Percentiles rank a stretch among this genome's conserved stretches.
These are phyloP conservation scores for Trypanosoma lewisi DNA, from an alignment of 208 protist genomes.

Conservation along the genomic window DNA sequence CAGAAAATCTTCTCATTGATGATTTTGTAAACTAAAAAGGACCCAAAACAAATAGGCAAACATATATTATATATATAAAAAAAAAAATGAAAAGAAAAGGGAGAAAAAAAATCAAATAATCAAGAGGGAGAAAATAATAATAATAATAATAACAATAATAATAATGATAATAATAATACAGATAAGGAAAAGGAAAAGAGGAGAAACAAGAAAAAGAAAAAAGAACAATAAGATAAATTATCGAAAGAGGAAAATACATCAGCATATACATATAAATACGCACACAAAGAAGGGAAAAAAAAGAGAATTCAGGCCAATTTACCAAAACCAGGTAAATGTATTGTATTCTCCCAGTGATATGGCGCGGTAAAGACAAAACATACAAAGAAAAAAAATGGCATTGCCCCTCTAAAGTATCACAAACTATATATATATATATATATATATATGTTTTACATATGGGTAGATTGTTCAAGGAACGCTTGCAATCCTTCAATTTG, in stretches of 20 bases:
- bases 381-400: not conserved
- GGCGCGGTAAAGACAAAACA: conserved; percentile 3
- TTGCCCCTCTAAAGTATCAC: not conserved
- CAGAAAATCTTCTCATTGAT: conserved; percentile 11
- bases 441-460: conserved; percentile 8
- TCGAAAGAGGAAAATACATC: not conserved
- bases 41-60: conserved; percentile 10
- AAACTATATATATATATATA: conserved; percentile 6
- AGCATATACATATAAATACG: not conserved
- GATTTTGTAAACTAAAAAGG: conserved; percentile 8
- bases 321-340: not conserved
- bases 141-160: conserved; percentile 12
- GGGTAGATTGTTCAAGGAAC: not conserved
- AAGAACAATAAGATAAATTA: not conserved
- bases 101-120: conserved; percentile 1
- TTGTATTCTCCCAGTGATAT: not conserved
- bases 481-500: conserved; percentile 39
- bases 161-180: conserved; percentile 5
- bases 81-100: conserved; percentile 13
- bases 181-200: conserved; percentile 9
- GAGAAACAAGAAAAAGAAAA: not conserved
- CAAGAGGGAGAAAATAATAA: conserved; percentile 10
- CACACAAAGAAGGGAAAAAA: not conserved
- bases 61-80: conserved; percentile 6
- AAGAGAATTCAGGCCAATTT: no score